Evolutionary conservation across 202 grass and related monocot genomes (phyloP), one percentile per base, ranked within the genome.

Genomic region (Elaeis oleifera): DNA sequence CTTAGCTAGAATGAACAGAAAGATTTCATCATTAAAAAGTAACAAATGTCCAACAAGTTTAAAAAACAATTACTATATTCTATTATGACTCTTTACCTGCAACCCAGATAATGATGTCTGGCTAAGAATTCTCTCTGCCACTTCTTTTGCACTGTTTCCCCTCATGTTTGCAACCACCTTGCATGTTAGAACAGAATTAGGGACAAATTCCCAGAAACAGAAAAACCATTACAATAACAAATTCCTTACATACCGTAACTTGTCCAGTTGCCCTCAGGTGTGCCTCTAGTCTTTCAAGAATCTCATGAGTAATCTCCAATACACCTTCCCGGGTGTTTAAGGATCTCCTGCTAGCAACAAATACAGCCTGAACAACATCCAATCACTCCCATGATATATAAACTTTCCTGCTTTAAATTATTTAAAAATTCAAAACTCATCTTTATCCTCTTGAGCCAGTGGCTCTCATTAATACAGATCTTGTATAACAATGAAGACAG

Each of bases 91-190:
- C 17, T 32, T 69, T 78, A 99, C 94, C 88, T 99, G 88, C 74
- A 99, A 82, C 23, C 88, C 88, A 51, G 84, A 84, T 72, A 99
- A 73, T 64, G 85, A 89, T 44, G 82, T 81, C 69, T 99, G 85
- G 36, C 71, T 87, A 27, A 92, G 72, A 82, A 99, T 72, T 89
- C 74, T 79, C 69, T 99, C 74, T 18, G 88, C 88, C 58, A 99
- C 94, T 84, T 99, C 94, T 73, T 86, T 75, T 20, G 94, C 88
- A 69, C 79, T 92, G 59, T 72, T 84, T 8, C 88, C 94, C 61
- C 88, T 86, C 88, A 99, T 99, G 76, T 99, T 99, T 82, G 88
- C 94, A 24, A 83, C 89, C 29, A 99, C 80, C 94, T 99, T 81
- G 36, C 36, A 64, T 68, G 53, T 69, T 29, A 57, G 26, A 85